phyloP scores from a whole-genome alignment of 2,329 filamentous ascomycete genomes.

The Fusarium foetens region DNA sequence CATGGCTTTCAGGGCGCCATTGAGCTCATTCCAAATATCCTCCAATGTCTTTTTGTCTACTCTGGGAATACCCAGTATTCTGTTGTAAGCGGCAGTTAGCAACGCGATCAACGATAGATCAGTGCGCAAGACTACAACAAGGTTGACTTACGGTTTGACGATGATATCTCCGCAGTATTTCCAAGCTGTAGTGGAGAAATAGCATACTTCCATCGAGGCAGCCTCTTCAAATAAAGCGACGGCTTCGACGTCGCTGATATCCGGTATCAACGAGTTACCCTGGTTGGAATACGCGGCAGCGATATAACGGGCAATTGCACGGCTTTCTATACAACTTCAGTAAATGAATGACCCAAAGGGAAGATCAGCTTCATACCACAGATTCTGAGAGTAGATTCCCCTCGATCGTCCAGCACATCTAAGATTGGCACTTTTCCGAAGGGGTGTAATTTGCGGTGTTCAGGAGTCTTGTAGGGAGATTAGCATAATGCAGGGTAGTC shows the following conservation, averaged over 20 bases:
- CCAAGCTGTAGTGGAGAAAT: not conserved
- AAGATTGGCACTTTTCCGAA: not conserved
- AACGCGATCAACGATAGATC: fast-evolving
- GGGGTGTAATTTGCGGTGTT: not conserved
- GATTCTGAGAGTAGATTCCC: fast-evolving
- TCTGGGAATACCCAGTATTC: not conserved
- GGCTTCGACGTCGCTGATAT: fast-evolving
- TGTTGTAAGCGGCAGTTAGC: fast-evolving
- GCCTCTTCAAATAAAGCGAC: not conserved
- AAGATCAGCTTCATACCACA: not conserved
- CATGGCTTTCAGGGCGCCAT: fast-evolving
- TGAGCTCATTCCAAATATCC: fast-evolving
- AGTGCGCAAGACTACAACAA: fast-evolving
- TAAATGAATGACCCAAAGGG: fast-evolving
- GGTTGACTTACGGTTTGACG: not conserved
- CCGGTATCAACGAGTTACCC: fast-evolving
- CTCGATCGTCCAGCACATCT: fast-evolving
- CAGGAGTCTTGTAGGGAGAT: not conserved
- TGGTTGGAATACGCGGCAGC: not conserved
- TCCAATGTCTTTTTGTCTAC: fast-evolving
- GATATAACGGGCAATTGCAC: not conserved
- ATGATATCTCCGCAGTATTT: not conserved
- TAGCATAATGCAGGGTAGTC: no score
- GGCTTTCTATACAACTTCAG: fast-evolving
- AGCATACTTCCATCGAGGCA: not conserved